phyloP scores from a whole-genome alignment of 2,329 filamentous ascomycete genomes.

The Phyllosticta paracitricarpa region DNA sequence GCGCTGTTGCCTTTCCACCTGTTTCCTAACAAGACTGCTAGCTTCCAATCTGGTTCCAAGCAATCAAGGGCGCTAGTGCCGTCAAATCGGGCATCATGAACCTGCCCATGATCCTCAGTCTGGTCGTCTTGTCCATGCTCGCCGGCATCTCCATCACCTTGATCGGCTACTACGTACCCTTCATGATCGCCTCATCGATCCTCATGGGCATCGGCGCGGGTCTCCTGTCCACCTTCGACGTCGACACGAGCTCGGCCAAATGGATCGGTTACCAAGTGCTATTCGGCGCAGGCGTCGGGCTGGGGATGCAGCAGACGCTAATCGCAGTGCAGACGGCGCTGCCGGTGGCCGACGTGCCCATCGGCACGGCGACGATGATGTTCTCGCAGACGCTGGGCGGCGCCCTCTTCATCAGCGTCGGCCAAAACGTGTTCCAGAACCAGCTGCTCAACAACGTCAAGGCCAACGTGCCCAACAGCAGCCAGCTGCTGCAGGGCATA shows the following conservation, averaged over 20 bases:
- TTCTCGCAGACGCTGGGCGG: constrained; percentile 39
- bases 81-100: constrained; percentile 40
- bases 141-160: constrained; percentile 29
- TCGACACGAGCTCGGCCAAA: constrained; percentile 25
- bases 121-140: constrained; percentile 35
- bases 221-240: constrained; percentile 34
- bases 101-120: constrained; percentile 35
- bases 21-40: constrained; percentile 11
- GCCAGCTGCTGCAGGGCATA: constrained; percentile 12
- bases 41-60: constrained; percentile 39
- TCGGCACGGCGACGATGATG: constrained; percentile 39
- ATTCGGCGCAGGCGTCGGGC: constrained; percentile 34
- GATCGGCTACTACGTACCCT: constrained; percentile 41
- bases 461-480: constrained; percentile 27
- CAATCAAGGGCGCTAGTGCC: constrained; percentile 37
- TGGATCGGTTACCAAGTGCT: constrained; percentile 33
- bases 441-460: constrained; percentile 37
- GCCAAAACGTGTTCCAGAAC: constrained; percentile 42
- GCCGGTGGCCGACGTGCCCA: constrained; percentile 33
- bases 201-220: constrained; percentile 38
- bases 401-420: constrained; percentile 39
- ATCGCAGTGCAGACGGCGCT: constrained; percentile 38
- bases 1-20: neutral
- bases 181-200: constrained; percentile 33
- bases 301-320: constrained; percentile 40